phyloP scores from a whole-genome alignment of 208 protist species.

The Acanthamoeba castellanii region DNA sequence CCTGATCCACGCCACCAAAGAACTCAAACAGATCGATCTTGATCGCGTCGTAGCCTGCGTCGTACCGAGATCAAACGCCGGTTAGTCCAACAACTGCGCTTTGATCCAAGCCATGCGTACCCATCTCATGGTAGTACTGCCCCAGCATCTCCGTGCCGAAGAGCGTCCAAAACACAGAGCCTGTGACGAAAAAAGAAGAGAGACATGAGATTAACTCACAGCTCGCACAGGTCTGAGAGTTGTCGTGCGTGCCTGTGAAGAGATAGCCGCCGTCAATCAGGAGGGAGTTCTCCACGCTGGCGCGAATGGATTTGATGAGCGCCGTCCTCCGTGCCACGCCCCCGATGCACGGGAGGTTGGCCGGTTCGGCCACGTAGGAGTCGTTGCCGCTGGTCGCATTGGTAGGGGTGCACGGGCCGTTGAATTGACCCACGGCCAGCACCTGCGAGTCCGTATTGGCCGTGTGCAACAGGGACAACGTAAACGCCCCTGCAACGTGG shows the following conservation, averaged over 20 bases:
- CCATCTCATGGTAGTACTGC: not conserved
- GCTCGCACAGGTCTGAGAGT: too few relatives aligned
- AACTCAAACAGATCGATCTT: conserved; percentile 47
- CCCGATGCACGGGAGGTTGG: not conserved
- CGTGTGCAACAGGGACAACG: not conserved
- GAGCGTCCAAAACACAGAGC: conserved; percentile 20
- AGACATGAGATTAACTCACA: too few relatives aligned
- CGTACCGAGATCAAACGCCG: not conserved
- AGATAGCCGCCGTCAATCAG: conserved; percentile 21
- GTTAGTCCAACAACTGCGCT: not conserved
- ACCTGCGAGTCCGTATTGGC: conserved; percentile 48
- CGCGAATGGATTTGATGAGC: not conserved
- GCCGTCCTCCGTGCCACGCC: not conserved
- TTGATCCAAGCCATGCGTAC: not conserved
- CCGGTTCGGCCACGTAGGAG: not conserved
- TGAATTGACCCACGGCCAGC: not conserved
- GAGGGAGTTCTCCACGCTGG: conserved; percentile 1
- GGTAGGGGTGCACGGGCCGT: not conserved
- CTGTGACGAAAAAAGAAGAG: not conserved
- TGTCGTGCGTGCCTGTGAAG: not conserved
- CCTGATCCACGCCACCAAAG: conserved; percentile 34
- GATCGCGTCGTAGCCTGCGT: conserved; percentile 1
- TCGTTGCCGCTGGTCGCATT: not conserved
- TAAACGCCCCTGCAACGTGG: not conserved
- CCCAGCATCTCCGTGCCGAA: conserved; percentile 28